Conservation (phyloP, 352 stramenopile genomes). For the Phytophthora europaea region DNA sequence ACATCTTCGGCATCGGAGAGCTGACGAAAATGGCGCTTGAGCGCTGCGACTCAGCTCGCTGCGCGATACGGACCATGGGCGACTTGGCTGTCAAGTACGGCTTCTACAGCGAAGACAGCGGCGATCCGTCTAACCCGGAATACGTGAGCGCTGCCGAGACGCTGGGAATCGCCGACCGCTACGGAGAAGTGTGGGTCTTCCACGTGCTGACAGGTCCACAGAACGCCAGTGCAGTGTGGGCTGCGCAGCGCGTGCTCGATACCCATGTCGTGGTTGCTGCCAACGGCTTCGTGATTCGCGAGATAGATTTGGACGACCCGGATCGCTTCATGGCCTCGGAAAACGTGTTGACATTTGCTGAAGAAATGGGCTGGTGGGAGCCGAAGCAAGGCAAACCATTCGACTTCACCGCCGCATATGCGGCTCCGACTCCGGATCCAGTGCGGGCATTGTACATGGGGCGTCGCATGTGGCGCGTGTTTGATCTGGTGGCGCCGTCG, state of each 20-base stretch:
- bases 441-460: slow-evolving; percentile 76
- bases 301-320: slow-evolving; percentile 84
- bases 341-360: slow-evolving; percentile 90
- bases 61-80: slow-evolving; percentile 93
- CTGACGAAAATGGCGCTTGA: slow-evolving; percentile 94
- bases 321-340: slow-evolving; percentile 91
- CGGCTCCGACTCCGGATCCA: slow-evolving; percentile 57
- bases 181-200: slow-evolving; percentile 95
- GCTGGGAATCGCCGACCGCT: slow-evolving; percentile 89
- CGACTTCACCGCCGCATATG: slow-evolving; percentile 81
- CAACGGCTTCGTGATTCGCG: slow-evolving; percentile 95
- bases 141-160: slow-evolving; percentile 86
- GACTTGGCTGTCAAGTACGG: slow-evolving; percentile 94
- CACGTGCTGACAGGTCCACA: slow-evolving; percentile 94
- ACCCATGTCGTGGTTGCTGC: slow-evolving; percentile 92
- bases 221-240: slow-evolving; percentile 94
- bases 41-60: slow-evolving; percentile 86
- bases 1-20: slow-evolving; percentile 93
- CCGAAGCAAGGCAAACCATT: slow-evolving; percentile 51
- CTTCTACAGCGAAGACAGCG: slow-evolving; percentile 94
- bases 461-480: slow-evolving; percentile 92
- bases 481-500: slow-evolving; percentile 84
- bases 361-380: slow-evolving; percentile 90
- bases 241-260: slow-evolving; percentile 93
- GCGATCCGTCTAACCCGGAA: slow-evolving; percentile 57